These are phyloP conservation scores for Drechslera avenae DNA, from an alignment of 2,329 filamentous ascomycete genomes.

Conservation along the genomic window DNA sequence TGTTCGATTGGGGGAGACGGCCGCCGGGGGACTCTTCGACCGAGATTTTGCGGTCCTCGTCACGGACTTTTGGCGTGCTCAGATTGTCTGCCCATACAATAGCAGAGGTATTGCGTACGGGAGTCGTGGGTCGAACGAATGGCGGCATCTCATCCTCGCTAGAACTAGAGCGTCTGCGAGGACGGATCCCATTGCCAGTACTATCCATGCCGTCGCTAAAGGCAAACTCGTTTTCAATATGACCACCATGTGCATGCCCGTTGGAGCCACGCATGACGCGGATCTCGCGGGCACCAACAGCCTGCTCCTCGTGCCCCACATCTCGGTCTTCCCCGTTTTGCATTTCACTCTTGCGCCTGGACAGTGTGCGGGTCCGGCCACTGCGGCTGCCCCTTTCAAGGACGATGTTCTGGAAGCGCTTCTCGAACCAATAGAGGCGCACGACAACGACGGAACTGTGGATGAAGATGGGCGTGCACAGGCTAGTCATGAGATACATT, in stretches of 20 bases:
- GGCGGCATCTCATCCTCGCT: conserved; percentile 27
- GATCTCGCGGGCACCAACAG: conserved; percentile 70
- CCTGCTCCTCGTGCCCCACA: conserved; percentile 60
- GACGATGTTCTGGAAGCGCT: conserved; percentile 85
- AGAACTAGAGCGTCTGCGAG: conserved; percentile 12
- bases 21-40: conserved; percentile 54
- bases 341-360: conserved; percentile 55
- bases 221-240: conserved; percentile 57
- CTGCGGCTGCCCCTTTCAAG: conserved; percentile 65
- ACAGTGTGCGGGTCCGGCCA: conserved; percentile 68
- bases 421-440: conserved; percentile 97
- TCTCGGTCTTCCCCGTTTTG: conserved; percentile 53
- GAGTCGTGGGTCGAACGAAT: conserved; percentile 23
- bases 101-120: conserved; percentile 19
- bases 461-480: conserved; percentile 52
- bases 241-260: conserved; percentile 59
- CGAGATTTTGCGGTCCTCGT: conserved; percentile 51
- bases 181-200: conserved; percentile 17
- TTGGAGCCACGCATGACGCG: conserved; percentile 66
- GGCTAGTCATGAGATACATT: conserved; percentile 43
- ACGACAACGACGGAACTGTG: conserved; percentile 81
- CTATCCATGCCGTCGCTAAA: conserved; percentile 54
- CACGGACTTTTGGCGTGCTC: conserved; percentile 57
- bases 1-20: conserved; percentile 59
- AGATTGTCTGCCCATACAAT: conserved; percentile 33